Conservation (phyloP, 164 flowering plant genomes). For the Saururus chinensis region DNA sequence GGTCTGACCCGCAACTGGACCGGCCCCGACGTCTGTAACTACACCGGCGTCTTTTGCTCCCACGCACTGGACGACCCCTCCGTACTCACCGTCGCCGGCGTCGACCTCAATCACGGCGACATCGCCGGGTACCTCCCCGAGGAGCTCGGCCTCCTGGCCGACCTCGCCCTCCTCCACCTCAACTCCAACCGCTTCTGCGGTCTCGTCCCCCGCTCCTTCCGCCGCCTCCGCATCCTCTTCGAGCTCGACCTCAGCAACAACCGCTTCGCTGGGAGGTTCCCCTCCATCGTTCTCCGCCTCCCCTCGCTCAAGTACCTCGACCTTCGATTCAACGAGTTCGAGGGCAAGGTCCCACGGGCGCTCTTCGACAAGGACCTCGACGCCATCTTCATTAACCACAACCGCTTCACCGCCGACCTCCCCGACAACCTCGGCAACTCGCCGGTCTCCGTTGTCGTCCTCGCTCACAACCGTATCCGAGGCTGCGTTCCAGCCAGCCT, state of each 20-base stretch:
- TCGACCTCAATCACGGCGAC: slow-evolving; percentile 18
- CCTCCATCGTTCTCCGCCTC: slow-evolving; percentile 25
- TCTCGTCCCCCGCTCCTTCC: slow-evolving; percentile 19
- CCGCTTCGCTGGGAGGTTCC: slow-evolving; percentile 46
- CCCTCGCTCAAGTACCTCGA: slow-evolving; percentile 43
- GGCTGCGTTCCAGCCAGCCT: slow-evolving; percentile 35
- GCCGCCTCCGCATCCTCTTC: slow-evolving; percentile 4
- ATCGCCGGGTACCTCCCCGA: slow-evolving; percentile 19
- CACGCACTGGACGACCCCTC: slow-evolving; percentile 9
- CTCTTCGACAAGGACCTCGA: slow-evolving; percentile 39
- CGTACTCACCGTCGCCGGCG: slow-evolving; percentile 17
- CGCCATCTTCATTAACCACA: slow-evolving; percentile 39
- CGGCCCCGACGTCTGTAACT: slow-evolving; percentile 22
- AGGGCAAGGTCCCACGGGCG: slow-evolving; percentile 29
- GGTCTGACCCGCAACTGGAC: slow-evolving; percentile 24
- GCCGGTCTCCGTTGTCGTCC: slow-evolving; percentile 24
- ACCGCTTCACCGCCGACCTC: slow-evolving; percentile 26
- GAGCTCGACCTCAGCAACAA: slow-evolving; percentile 41
- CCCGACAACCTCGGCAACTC: slow-evolving; percentile 35
- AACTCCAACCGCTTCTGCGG: slow-evolving; percentile 34
- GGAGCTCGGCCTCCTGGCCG: slow-evolving; percentile 18
- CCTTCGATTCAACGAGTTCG: slow-evolving; percentile 41
- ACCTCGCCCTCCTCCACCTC: slow-evolving; percentile 18
- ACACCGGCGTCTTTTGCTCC: slow-evolving; percentile 22
- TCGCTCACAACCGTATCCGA: slow-evolving; percentile 30